A percentile compares a stretch with the other conserved stretches of the same genome.
Evolutionary conservation across 768 basidiomycete genomes (phyloP).

Genomic region (Rhodocollybia butyracea): DNA sequence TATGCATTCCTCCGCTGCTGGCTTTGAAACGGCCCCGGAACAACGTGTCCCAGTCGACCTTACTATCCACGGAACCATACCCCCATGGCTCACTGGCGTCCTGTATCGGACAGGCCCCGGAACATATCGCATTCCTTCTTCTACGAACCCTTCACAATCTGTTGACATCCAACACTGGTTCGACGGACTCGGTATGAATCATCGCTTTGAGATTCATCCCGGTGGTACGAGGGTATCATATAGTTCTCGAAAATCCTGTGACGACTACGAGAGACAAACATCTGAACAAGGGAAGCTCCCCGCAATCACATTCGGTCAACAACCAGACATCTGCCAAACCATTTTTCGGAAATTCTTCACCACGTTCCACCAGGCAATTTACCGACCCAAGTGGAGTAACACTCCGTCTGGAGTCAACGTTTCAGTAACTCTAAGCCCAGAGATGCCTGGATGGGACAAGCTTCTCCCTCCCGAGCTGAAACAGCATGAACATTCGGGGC

Average conservation of each 20-base stretch:
- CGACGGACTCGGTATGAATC: slow-evolving; percentile 36
- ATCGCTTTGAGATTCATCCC: slow-evolving; percentile 34
- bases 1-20: too few relatives aligned
- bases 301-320: slow-evolving; percentile 15
- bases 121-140: slow-evolving; percentile 22
- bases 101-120: slow-evolving; percentile 39
- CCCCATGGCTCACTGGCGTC: slow-evolving; percentile 31
- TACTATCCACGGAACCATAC: slow-evolving; percentile 21
- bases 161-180: slow-evolving; percentile 35
- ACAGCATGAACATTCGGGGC: neutral
- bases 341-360: slow-evolving; percentile 25
- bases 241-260: slow-evolving; percentile 27
- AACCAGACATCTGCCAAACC: slow-evolving; percentile 21
- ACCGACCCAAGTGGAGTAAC: neutral
- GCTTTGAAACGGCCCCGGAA: slow-evolving; percentile 18
- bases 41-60: slow-evolving; percentile 19
- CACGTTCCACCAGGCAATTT: slow-evolving; percentile 1
- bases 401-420: slow-evolving; percentile 11
- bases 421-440: slow-evolving; percentile 17
- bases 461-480: neutral
- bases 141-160: neutral
- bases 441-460: slow-evolving; percentile 17
- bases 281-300: slow-evolving; percentile 13
- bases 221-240: slow-evolving; percentile 26
- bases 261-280: slow-evolving; percentile 23